Evolutionary conservation across 179 eudicot species (phyloP).

Genomic region (Heliamphora pulchella): DNA sequence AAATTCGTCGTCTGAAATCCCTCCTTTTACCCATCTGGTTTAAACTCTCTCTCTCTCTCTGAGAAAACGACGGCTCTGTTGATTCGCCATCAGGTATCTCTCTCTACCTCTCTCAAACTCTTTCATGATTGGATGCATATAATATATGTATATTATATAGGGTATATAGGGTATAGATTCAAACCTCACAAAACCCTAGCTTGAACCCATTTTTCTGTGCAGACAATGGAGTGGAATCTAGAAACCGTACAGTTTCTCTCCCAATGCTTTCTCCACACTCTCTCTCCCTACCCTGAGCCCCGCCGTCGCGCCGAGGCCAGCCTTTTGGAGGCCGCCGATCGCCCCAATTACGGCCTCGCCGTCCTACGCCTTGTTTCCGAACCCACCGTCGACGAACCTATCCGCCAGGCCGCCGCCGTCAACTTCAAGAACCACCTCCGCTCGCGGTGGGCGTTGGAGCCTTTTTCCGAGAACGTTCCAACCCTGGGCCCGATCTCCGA

Average conservation of each 20-base stretch:
- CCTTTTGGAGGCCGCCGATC: constrained; percentile 56
- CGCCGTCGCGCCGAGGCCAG: constrained; percentile 75
- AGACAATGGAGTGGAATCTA: constrained; percentile 50
- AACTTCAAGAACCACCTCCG: constrained; percentile 84
- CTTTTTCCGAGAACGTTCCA: constrained; percentile 24
- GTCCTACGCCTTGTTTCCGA: constrained; percentile 78
- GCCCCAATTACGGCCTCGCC: constrained; percentile 66
- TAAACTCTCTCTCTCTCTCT: neutral
- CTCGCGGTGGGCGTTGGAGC: constrained; percentile 49
- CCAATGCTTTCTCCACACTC: constrained; percentile 69
- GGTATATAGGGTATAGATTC: neutral
- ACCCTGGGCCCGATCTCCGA: constrained; percentile 41
- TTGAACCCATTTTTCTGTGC: neutral
- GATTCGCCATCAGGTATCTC: neutral
- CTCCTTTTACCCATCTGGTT: neutral
- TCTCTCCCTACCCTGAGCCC: constrained; percentile 67
- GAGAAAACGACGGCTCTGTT: neutral
- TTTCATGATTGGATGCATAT: neutral
- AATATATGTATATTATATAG: neutral
- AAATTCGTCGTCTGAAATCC: neutral
- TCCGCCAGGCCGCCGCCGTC: constrained; percentile 80
- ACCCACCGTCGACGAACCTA: constrained; percentile 48
- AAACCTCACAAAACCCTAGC: constrained; percentile 20
- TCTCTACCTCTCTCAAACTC: neutral
- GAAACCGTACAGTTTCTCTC: constrained; percentile 69